Percentiles rank a stretch among this genome's conserved stretches.
These are phyloP conservation scores for Hondaea fermentalgiana DNA, from an alignment of 108 stramenopile species.

Conservation along the genomic window DNA sequence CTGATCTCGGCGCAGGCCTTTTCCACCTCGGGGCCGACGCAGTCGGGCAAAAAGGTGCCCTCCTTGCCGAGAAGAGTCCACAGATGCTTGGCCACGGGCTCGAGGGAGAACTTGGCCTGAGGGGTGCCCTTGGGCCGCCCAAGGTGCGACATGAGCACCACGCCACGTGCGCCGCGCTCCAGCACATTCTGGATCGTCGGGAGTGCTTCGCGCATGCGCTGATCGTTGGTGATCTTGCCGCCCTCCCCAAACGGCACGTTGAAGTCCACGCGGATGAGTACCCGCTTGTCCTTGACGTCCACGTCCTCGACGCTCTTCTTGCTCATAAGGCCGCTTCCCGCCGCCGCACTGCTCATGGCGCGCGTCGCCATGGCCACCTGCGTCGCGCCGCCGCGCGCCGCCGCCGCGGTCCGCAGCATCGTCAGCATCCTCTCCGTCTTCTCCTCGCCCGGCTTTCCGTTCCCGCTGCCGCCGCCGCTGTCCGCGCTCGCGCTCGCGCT, in stretches of 20 bases:
- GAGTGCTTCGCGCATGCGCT: slow-evolving; percentile 93
- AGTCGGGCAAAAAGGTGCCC: slow-evolving; percentile 25
- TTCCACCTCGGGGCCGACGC: slow-evolving; percentile 81
- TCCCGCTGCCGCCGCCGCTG: no score
- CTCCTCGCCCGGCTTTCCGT: no score
- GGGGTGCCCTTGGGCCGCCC: slow-evolving; percentile 94
- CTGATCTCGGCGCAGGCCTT: slow-evolving; percentile 57
- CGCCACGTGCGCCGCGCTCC: slow-evolving; percentile 85
- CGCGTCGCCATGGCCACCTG: no score
- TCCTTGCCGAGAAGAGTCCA: slow-evolving; percentile 21
- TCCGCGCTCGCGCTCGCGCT: no score
- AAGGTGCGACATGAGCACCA: slow-evolving; percentile 94
- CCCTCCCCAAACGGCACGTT: slow-evolving; percentile 59
- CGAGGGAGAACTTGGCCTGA: slow-evolving; percentile 96
- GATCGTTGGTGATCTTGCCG: slow-evolving; percentile 94
- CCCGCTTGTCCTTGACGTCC: slow-evolving; percentile 36
- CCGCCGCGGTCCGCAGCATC: no score
- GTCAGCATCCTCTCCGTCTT: no score
- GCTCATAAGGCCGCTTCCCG: not conserved
- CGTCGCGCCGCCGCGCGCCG: no score
- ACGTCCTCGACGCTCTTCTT: slow-evolving; percentile 24
- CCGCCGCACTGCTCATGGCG: no score
- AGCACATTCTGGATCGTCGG: slow-evolving; percentile 96
- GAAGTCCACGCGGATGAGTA: slow-evolving; percentile 52
- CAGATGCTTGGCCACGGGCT: slow-evolving; percentile 66